A percentile compares a stretch with the other conserved stretches of the same genome.
Conservation (phyloP, 225 moss, liverwort and hornwort species). For the Takakia lepidozioides region DNA sequence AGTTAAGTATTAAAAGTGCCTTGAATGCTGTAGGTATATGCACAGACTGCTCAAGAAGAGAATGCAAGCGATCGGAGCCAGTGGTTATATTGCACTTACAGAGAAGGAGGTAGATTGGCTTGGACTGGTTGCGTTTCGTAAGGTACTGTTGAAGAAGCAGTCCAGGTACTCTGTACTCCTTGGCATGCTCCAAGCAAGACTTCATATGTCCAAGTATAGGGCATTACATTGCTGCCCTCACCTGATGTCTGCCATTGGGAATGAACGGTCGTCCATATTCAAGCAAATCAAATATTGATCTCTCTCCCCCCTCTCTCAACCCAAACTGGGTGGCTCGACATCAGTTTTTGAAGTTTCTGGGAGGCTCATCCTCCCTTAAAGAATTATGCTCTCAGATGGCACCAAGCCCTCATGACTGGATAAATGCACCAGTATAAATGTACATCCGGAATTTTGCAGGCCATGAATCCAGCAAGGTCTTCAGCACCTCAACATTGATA, state of each 20-base stretch:
- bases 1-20: no score
- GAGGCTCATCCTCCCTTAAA: no score
- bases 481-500: no score
- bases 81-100: slow-evolving; percentile 30
- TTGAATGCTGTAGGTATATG: slow-evolving; percentile 62
- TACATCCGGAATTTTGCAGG: no score
- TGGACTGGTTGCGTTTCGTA: slow-evolving; percentile 61
- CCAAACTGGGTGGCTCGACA: no score
- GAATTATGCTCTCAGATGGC: no score
- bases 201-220: slow-evolving; percentile 33
- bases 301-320: no score
- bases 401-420: no score
- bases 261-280: slow-evolving; percentile 80
- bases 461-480: no score
- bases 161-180: slow-evolving; percentile 63
- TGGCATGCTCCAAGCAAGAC: slow-evolving; percentile 31
- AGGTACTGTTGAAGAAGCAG: slow-evolving; percentile 74
- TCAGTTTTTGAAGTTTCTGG: no score
- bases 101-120: slow-evolving; percentile 77
- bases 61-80: slow-evolving; percentile 63
- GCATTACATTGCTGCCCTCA: slow-evolving; percentile 38
- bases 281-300: slow-evolving; percentile 69
- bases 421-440: no score
- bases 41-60: slow-evolving; percentile 70
- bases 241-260: slow-evolving; percentile 66